A percentile compares a stretch with the other conserved stretches of the same genome.
phyloP scores from a whole-genome alignment of 345 rosid species.

The Salix caprea region DNA sequence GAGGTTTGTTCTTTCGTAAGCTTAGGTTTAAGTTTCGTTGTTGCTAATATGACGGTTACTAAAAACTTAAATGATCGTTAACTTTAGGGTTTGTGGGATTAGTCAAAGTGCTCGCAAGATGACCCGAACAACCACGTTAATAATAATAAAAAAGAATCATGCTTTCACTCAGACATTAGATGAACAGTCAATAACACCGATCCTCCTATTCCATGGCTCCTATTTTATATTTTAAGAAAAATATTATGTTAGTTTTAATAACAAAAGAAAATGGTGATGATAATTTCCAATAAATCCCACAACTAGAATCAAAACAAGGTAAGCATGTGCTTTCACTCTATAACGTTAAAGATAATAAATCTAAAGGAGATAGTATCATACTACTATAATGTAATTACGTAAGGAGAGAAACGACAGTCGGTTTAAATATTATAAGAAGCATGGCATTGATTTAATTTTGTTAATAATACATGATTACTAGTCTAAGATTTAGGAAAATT shows the following conservation, averaged over 20 bases:
- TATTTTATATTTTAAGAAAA: too few species aligned
- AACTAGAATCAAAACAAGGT: background rate
- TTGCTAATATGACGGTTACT: too few species aligned
- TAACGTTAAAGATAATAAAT: background rate
- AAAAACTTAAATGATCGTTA: rapidly evolving
- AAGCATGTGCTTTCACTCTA: background rate
- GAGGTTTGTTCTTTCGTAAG: too few species aligned
- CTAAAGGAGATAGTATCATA: too few species aligned
- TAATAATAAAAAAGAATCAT: too few species aligned
- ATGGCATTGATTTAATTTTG: background rate
- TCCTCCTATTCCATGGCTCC: too few species aligned
- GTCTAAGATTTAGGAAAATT: background rate
- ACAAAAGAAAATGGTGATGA: background rate
- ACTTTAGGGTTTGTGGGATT: rapidly evolving
- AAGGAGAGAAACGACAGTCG: background rate
- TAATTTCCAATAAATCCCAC: background rate
- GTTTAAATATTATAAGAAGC: too few species aligned
- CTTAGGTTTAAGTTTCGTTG: rapidly evolving
- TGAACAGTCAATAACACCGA: too few species aligned
- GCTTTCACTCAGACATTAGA: too few species aligned
- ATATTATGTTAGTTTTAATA: too few species aligned
- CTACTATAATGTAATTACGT: background rate
- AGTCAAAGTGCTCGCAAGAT: too few species aligned
- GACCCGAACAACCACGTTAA: too few species aligned
- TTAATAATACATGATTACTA: background rate